Base-by-base conservation (phyloP, 495 filamentous ascomycete genomes). In the Penicillium herquei region DNA sequence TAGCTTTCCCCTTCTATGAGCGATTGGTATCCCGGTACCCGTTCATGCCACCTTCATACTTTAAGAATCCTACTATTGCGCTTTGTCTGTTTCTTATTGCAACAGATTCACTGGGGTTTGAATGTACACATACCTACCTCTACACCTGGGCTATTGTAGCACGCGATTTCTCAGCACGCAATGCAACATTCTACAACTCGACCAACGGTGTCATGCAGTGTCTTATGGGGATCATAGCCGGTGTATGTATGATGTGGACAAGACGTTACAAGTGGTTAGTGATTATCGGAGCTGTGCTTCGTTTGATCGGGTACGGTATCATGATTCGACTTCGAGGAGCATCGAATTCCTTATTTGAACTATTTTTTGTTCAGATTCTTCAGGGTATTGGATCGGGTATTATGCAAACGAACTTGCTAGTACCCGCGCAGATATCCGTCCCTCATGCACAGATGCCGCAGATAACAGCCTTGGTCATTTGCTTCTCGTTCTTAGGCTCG, bases 311-410 rank as follows among this genome's bases (percentile, higher is more conserved):
- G 7, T 81, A 81, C 51, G 76, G 75, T 1, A 67, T 79, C 32
- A 81, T 81, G 76, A 68, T 78, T 35, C 72, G 74, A 0, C 70
- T 79, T 13, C 70, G 78, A 1, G 77, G 73, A 1, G 71, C 74
- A 49, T 62, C 73, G 3, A 80, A 77, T 52, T 72, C 71, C 13
- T 51, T 67, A 2, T 72, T 59, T 0, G 76, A 79, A 57, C 69
- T 79, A 1, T 76, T 79, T 54, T 57, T 75, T 43, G 75, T 77
- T 4, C 78, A 80, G 47, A 57, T 78, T 7, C 65, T 79, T 10
- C 78, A 81, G 55, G 78, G 78, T 3, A 56, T 77, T 8, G 78
- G 76, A 7, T 76, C 70, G 39, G 75, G 78, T 3, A 76, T 80
- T 48, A 76, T 80, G 51, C 68, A 75, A 41, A 76, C 72, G 0